Conservation (phyloP, 768 basidiomycete species). For the Phaeotremella fagi region DNA sequence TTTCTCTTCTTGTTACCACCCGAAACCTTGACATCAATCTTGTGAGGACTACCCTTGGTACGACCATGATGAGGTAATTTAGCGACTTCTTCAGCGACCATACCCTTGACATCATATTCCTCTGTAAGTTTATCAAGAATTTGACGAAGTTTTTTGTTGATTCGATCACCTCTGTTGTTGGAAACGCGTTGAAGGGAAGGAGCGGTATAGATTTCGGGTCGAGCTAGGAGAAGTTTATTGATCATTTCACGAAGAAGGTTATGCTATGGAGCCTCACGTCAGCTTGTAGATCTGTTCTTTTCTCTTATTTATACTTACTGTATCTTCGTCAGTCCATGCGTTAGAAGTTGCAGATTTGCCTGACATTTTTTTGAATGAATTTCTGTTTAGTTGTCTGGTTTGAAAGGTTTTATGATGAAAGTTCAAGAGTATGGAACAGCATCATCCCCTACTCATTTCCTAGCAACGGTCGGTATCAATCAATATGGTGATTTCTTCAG, state of each 20-base stretch:
- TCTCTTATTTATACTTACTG: neutral
- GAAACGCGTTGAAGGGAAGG: slow-evolving; percentile 13
- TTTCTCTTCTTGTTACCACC: neutral
- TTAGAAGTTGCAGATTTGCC: neutral
- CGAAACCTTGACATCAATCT: too few species aligned
- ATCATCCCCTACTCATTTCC: slow-evolving; percentile 7
- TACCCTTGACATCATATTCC: slow-evolving; percentile 4
- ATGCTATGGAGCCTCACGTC: neutral
- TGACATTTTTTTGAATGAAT: neutral
- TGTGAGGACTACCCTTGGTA: too few species aligned
- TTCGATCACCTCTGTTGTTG: slow-evolving; percentile 26
- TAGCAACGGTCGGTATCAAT: slow-evolving; percentile 8
- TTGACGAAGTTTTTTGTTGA: slow-evolving; percentile 30
- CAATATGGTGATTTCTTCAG: too few species aligned
- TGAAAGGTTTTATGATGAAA: too few species aligned
- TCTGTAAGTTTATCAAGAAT: slow-evolving; percentile 15
- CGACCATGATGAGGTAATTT: too few species aligned
- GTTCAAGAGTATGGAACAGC: too few species aligned
- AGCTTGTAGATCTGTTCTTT: neutral
- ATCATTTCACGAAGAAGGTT: slow-evolving; percentile 1
- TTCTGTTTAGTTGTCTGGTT: too few species aligned
- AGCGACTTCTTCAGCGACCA: slow-evolving; percentile 21
- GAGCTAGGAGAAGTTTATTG: neutral
- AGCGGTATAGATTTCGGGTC: slow-evolving; percentile 14
- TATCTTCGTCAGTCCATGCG: neutral